Percentiles rank a stretch among this genome's conserved stretches.
These are phyloP conservation scores for Aspergillus pseudonomiae DNA, from an alignment of 2,329 filamentous ascomycete genomes.

Conservation along the genomic window DNA sequence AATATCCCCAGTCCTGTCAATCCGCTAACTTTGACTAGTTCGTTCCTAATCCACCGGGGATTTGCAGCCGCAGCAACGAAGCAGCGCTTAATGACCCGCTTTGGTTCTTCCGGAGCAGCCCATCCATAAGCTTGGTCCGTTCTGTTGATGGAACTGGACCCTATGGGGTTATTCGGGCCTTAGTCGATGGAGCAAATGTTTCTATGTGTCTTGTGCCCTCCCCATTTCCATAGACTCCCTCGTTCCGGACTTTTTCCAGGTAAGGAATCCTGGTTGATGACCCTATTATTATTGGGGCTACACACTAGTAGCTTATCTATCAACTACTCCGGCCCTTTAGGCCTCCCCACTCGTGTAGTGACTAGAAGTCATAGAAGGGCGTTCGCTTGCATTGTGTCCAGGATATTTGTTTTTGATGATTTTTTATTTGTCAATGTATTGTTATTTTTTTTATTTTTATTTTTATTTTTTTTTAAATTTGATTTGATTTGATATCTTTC, in stretches of 20 bases:
- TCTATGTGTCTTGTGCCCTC: not conserved
- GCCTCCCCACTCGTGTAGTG: conserved; percentile 14
- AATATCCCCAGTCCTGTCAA: conserved; percentile 14
- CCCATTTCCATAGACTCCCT: not conserved
- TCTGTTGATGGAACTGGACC: not conserved
- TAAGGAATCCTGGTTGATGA: conserved; percentile 14
- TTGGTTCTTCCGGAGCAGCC: not conserved
- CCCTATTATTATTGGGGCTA: conserved; percentile 8
- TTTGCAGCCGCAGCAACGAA: conserved; percentile 10
- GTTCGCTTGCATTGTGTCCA: not conserved
- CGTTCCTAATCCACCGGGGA: conserved; percentile 6
- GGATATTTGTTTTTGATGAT: not conserved
- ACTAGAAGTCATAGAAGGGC: conserved; percentile 9
- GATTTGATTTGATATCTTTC: not conserved
- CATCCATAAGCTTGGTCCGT: not conserved
- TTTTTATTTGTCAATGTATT: conserved; percentile 13
- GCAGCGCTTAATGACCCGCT: conserved; percentile 11
- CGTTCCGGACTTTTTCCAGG: not conserved
- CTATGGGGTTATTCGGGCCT: not conserved
- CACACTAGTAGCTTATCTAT: conserved; percentile 4
- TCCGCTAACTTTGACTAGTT: conserved; percentile 12
- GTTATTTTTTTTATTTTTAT: not conserved
- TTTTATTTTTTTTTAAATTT: not conserved
- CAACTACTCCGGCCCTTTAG: conserved; percentile 1
- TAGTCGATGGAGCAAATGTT: not conserved